Conservation (phyloP, 371 early-diverging fungal genomes). For the Nosema bombycis region DNA sequence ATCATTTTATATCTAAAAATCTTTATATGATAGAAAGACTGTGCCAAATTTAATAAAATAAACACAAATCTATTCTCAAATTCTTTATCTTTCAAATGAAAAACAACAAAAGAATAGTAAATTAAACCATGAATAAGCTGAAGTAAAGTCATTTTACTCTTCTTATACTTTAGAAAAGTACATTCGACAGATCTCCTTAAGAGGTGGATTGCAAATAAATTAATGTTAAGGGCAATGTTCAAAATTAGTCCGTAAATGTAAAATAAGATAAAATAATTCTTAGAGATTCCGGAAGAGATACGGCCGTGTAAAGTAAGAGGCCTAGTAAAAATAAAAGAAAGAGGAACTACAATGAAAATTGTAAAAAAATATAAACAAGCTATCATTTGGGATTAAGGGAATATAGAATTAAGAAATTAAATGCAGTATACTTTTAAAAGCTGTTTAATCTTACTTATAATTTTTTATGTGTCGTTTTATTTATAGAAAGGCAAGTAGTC, state of each 20-base stretch:
- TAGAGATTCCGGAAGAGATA: constrained; percentile 23
- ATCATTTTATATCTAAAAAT: constrained; percentile 19
- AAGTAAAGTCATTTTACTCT: constrained; percentile 30
- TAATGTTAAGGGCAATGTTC: not conserved
- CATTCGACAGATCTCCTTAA: constrained; percentile 27
- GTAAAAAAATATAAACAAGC: too few relatives aligned
- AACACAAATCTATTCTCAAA: constrained; percentile 4
- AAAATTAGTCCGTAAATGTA: constrained; percentile 29
- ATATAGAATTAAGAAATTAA: too few relatives aligned
- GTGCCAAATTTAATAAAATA: constrained; percentile 29
- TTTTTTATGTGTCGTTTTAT: too few relatives aligned
- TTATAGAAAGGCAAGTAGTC: too few relatives aligned
- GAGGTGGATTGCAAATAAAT: constrained; percentile 25
- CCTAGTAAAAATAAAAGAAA: not conserved
- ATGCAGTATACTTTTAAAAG: too few relatives aligned
- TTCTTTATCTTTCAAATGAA: constrained; percentile 13
- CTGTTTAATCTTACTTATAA: too few relatives aligned
- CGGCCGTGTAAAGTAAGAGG: not conserved
- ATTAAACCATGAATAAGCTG: constrained; percentile 41
- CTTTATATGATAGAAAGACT: constrained; percentile 19
- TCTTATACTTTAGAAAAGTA: constrained; percentile 16
- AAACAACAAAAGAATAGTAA: constrained; percentile 24
- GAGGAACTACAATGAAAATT: too few relatives aligned
- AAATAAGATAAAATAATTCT: constrained; percentile 37
- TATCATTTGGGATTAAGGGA: too few relatives aligned